Evolutionary conservation across 2,329 filamentous ascomycete species (phyloP), one percentile per base, ranked within the genome.

Genomic region (Alternaria infectoria): DNA sequence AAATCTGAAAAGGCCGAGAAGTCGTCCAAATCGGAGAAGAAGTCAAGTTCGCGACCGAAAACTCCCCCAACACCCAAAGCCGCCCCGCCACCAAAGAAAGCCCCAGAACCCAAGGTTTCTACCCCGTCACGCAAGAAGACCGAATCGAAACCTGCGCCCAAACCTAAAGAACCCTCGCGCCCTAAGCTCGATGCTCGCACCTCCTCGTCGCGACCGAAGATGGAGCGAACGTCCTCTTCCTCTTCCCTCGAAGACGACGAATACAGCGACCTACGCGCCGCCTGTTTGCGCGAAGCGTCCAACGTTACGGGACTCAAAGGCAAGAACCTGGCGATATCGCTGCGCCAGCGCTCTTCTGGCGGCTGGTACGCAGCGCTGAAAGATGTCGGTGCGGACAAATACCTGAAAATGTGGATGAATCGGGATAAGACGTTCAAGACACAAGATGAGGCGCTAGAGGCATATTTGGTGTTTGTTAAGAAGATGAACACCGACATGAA

Each of bases 381-480:
- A 44, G 73, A 75, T 19, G 26, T 61, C 15, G 60, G 62, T n/a
- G 65, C 67, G 9, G 73, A 73, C 50, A 75, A 74, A 56, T 75
- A 75, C 40, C 57, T 75, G 30, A 74, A 74, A 57, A 73, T 74
- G 72, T 75, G 73, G 73, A 75, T 70, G 71, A 73, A 75, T 23
- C 66, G 66, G 13, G 67, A 70, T 30, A 73, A 72, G 61, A 74
- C 71, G 13, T 73, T 61, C 43, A 49, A 44, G 6, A 70, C 66
- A 6, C 68, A 73, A 52, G 62, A 67, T 13, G 69, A 74, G 36
- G 73, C 73, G 13, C 61, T 75, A 13, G 66, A 75, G 58, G 67
- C 66, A 21, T 75, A 75, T 36, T 17, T 74, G 23, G 67, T 68
- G 12, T 75, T 74, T 54, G 66, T 65, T 13, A 70, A 67, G 57